Evolutionary conservation across 305 asterid genomes (phyloP).

Genomic region (Ilex paraguariensis): DNA sequence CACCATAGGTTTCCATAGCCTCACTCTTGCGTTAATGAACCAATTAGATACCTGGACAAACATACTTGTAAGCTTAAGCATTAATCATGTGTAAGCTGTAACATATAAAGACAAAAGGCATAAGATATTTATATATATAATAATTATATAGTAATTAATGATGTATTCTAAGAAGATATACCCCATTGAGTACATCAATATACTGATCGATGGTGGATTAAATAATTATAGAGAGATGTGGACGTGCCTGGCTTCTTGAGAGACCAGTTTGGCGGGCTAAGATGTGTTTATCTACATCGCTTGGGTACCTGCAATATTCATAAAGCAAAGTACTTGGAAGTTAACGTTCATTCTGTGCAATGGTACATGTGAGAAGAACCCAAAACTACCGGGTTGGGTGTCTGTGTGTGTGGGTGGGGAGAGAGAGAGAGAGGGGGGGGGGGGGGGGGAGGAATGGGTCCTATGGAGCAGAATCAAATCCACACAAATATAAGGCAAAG

Average conservation of each 20-base stretch:
- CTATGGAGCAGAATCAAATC: constrained; percentile 37
- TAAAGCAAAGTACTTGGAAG: background rate
- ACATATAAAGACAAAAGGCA: constrained; percentile 20
- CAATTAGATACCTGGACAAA: constrained; percentile 68
- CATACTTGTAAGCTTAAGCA: background rate
- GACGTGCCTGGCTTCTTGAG: constrained; percentile 98
- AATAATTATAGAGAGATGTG: constrained; percentile 15
- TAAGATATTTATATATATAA: background rate
- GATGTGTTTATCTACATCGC: constrained; percentile 93
- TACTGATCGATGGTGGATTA: constrained; percentile 10
- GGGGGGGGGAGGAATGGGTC: constrained; percentile 26
- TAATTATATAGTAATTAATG: constrained; percentile 4
- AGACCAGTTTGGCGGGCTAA: constrained; percentile 98
- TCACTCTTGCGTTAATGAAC: constrained; percentile 85
- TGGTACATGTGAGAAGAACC: too few species aligned
- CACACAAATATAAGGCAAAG: constrained; percentile 26
- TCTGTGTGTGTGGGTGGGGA: background rate
- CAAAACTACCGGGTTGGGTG: too few species aligned
- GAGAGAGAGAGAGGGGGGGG: constrained; percentile 4
- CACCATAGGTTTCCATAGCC: constrained; percentile 96
- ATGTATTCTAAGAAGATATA: constrained; percentile 28
- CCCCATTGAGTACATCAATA: constrained; percentile 18
- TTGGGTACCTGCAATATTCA: constrained; percentile 72
- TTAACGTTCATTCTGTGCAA: constrained; percentile 2
- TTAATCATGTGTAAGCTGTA: background rate